Evolutionary conservation across 148 eudicot genomes (phyloP).

Genomic region (Vaccinium macrocarpon): DNA sequence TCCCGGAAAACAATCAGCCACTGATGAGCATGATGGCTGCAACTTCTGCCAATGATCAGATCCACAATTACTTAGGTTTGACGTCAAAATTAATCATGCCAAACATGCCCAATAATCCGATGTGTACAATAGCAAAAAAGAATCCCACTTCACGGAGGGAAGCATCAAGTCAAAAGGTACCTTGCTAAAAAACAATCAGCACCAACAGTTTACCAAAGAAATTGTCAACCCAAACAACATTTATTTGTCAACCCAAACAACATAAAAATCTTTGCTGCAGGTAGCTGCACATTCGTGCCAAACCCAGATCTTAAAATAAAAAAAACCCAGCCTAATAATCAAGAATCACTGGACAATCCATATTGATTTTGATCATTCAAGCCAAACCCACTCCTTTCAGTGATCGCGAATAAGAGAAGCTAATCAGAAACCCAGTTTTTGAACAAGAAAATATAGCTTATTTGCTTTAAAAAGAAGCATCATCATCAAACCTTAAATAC

Average conservation of each 20-base stretch:
- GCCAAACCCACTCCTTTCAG: no score
- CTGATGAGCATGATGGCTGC: slow-evolving; percentile 25
- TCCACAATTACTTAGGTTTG: background rate
- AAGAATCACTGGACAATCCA: no score
- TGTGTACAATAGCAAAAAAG: background rate
- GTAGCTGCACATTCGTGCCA: no score
- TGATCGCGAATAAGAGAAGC: no score
- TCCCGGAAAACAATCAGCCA: slow-evolving; percentile 24
- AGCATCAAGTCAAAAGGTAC: background rate
- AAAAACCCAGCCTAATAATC: no score
- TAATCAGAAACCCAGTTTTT: slow-evolving; percentile 44
- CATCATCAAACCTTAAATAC: background rate
- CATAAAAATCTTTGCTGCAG: no score
- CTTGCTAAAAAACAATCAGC: background rate
- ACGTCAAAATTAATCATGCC: background rate
- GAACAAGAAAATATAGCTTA: background rate
- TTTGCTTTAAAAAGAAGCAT: background rate
- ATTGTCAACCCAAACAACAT: background rate
- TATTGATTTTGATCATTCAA: no score
- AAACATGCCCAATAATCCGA: background rate
- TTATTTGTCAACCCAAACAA: background rate
- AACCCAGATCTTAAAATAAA: no score
- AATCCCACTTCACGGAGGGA: background rate
- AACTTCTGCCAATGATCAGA: slow-evolving; percentile 35
- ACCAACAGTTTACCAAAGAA: background rate